Evolutionary conservation across 1,284 basidiomycete genomes (phyloP), one percentile per base, ranked within the genome.

Genomic region (Puccinia hordei): DNA sequence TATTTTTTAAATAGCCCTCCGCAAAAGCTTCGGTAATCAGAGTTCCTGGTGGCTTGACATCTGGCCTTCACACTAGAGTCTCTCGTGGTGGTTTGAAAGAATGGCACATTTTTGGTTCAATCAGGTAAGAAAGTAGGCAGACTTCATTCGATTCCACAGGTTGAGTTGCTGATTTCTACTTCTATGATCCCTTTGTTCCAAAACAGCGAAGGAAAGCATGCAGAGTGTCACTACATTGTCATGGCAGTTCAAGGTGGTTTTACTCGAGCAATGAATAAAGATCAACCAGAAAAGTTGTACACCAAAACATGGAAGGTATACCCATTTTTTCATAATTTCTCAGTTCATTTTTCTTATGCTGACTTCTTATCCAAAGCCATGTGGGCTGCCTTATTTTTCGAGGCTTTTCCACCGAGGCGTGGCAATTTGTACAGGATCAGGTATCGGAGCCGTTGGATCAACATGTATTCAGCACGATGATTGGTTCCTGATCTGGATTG

Each of bases 371-470:
- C 22, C 27, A 38, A 38, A 91, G 90, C 90, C 92, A 82, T 92
- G 91, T 27, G 92, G 91, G 81, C 90, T 93, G 57, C 92, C 91
- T 27, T 91, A 93, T 84, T 92, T 91, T 0, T 92, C 91, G 6
- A 89, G 87, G 0, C 83, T 93, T 19, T 93, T 92, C 86, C 90
- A 86, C 81, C 89, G 91, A 82, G 91, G 91, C 24, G 89, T 92
- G 82, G 90, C 91, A 83, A 89, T 92, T 81, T 92, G 91, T 85
- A 92, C 91, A 0, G 91, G 91, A 69, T 92, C 91, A 13, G 91
- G 91, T 81, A 89, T 92, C 78, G 91, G 91, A 41, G 90, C 91
- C 44, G 91, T 90, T 1, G 88, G 92, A 46, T 90, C 91, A 22
- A 92, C 91, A 22, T 92, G 90, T 83, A 87, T 91, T 49, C 91